phyloP scores from a whole-genome alignment of 2,329 filamentous ascomycete species.

The Fusarium cicatricum region DNA sequence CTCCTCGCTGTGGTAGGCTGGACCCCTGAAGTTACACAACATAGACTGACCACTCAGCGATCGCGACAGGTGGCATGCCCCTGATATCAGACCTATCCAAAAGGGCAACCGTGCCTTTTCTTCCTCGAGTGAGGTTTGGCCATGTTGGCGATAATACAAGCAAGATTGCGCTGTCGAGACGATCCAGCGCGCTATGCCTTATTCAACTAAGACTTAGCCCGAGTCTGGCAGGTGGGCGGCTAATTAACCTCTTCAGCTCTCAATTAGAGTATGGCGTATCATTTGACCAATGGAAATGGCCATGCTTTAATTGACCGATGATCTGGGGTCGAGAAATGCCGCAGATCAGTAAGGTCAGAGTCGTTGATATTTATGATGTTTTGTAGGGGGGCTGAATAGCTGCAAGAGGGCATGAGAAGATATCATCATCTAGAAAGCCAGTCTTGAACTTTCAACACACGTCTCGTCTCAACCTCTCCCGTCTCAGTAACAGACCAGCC shows the following conservation, averaged over 20 bases:
- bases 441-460: neutral
- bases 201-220: slow-evolving; percentile 1
- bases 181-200: slow-evolving; percentile 10
- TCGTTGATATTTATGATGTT: too few relatives aligned
- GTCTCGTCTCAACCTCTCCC: slow-evolving; percentile 10
- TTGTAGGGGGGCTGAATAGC: too few relatives aligned
- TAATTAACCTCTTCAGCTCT: slow-evolving; percentile 12
- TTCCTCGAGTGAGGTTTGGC: too few relatives aligned
- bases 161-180: slow-evolving; percentile 21
- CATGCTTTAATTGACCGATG: slow-evolving; percentile 1
- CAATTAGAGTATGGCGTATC: slow-evolving; percentile 4
- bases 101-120: neutral
- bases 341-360: neutral
- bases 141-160: too few relatives aligned
- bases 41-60: slow-evolving; percentile 14
- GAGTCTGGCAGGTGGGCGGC: slow-evolving; percentile 17
- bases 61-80: slow-evolving; percentile 16
- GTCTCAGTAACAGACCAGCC: neutral
- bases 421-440: neutral
- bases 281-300: slow-evolving; percentile 23
- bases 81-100: slow-evolving; percentile 5
- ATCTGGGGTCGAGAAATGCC: slow-evolving; percentile 9
- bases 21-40: slow-evolving; percentile 14
- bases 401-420: too few relatives aligned
- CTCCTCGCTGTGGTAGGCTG: slow-evolving; percentile 1